These are phyloP conservation scores for Beverwykella pulmonaria DNA, from an alignment of 495 filamentous ascomycete genomes.

Conservation along the genomic window DNA sequence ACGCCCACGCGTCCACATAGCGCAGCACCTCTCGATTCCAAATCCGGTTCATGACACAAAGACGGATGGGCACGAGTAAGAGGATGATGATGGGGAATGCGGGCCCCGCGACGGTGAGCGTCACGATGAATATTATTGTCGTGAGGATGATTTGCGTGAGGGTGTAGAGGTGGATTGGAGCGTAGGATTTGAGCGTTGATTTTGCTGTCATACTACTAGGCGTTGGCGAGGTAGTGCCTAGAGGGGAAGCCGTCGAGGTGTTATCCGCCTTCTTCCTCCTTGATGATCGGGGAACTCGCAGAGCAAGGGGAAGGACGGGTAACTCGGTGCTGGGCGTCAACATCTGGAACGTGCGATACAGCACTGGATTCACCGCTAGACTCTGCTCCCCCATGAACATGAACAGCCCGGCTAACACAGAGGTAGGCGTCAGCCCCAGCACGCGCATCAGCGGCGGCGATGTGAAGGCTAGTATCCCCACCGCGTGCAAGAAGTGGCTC, in stretches of 20 bases:
- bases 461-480: conserved; percentile 62
- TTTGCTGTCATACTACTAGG: too few relatives aligned
- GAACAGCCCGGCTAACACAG: conserved; percentile 69
- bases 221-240: background rate
- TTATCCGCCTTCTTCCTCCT: too few relatives aligned
- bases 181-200: conserved; percentile 43
- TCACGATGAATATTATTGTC: conserved; percentile 64
- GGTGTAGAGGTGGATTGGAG: conserved; percentile 66
- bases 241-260: too few relatives aligned
- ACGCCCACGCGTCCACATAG: conserved; percentile 73
- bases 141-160: conserved; percentile 63
- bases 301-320: conserved; percentile 40
- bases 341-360: conserved; percentile 65
- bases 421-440: conserved; percentile 68
- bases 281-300: too few relatives aligned
- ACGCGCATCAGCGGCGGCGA: conserved; percentile 70
- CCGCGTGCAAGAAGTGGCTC: conserved; percentile 66
- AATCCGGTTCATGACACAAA: conserved; percentile 64
- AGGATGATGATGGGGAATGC: conserved; percentile 71
- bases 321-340: conserved; percentile 67
- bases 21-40: conserved; percentile 64
- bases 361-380: conserved; percentile 67
- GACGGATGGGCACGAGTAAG: conserved; percentile 63
- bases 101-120: conserved; percentile 64
- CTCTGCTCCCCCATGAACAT: conserved; percentile 77